Evolutionary conservation across 2,329 filamentous ascomycete genomes (phyloP), one percentile per base, ranked within the genome.

Genomic region (Drechslerella dactyloides): DNA sequence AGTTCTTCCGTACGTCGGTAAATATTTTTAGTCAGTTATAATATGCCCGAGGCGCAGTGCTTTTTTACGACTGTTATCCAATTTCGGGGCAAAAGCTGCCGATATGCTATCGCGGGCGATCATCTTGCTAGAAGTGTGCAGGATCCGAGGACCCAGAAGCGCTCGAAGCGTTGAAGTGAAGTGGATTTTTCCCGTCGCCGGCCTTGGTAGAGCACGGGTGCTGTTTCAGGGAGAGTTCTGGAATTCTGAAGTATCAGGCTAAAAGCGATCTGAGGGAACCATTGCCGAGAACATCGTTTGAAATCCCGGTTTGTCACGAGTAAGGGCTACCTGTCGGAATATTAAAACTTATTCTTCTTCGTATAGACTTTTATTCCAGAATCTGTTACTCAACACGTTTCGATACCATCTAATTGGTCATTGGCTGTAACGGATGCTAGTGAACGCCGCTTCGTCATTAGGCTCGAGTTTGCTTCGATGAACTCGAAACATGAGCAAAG

Each of bases 181-280:
- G 33, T 7, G 37, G 48, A n/a, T 54, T 48, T 48, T 42, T 13
- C n/a, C n/a, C 13, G n/a, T 42, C 13, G 15, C 37, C 37, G 5
- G 27, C 53, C 24, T 55, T 52, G 33, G 52, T 55, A 27, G 62
- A 27, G 54, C 59, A 64, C 66, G 66, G n/a, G 66, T 42, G 58
- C 27, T 60, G 66, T 70, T 70, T 70, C 66, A 70, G 44, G 50
- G 46, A 50, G 66, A 50, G 66, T 70, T 70, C 66, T 70, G 66
- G 66, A 70, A 70, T 59, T 57, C 52, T 57, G 48, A 60, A 50
- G 51, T 30, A 54, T 70, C 59, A 70, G 66, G 66, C 66, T 70
- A 70, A 70, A 70, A 40, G 30, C 52, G 27, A 23, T 19, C 27
- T 33, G 33, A 11, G 33, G 66, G 35, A 63, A 70, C 21, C 55